Conservation (phyloP, 257 asterid genomes). For the Gynochthodes officinalis region DNA sequence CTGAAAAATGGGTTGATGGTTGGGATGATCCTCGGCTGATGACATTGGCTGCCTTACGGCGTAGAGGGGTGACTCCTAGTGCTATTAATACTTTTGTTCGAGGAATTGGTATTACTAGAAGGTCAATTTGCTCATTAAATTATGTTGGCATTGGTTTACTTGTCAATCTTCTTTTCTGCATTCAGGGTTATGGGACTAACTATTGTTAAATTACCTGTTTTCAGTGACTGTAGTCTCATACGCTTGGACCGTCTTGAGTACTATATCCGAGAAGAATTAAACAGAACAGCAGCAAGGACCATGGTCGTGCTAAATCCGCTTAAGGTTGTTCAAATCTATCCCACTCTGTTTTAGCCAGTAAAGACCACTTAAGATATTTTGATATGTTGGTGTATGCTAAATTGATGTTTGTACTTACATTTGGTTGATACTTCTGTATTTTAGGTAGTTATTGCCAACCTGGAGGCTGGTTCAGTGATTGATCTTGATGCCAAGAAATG, state of each 20-base stretch:
- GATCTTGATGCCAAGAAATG: constrained; percentile 89
- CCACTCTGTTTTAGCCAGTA: not conserved
- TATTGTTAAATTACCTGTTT: constrained; percentile 13
- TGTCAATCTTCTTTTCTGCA: constrained; percentile 3
- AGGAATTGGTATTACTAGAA: constrained; percentile 94
- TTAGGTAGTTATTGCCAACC: constrained; percentile 79
- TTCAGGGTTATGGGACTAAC: constrained; percentile 18
- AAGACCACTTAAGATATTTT: not conserved
- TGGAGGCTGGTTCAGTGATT: constrained; percentile 59
- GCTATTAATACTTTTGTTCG: constrained; percentile 85
- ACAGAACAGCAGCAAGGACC: constrained; percentile 70
- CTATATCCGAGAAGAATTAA: constrained; percentile 89
- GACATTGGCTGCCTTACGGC: constrained; percentile 89
- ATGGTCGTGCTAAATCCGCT: constrained; percentile 89
- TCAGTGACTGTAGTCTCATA: constrained; percentile 85
- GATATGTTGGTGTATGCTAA: not conserved
- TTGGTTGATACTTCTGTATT: constrained; percentile 11
- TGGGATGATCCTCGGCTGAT: constrained; percentile 99
- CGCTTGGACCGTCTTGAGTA: constrained; percentile 78
- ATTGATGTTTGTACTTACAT: not conserved
- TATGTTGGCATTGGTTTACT: constrained; percentile 12
- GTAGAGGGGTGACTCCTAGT: constrained; percentile 90
- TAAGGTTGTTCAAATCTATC: constrained; percentile 43
- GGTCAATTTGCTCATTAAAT: constrained; percentile 38
- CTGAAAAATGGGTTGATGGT: constrained; percentile 86